Evolutionary conservation across 1,284 basidiomycete genomes (phyloP), one percentile per base, ranked within the genome.

Genomic region (Pseudozyma sp.): DNA sequence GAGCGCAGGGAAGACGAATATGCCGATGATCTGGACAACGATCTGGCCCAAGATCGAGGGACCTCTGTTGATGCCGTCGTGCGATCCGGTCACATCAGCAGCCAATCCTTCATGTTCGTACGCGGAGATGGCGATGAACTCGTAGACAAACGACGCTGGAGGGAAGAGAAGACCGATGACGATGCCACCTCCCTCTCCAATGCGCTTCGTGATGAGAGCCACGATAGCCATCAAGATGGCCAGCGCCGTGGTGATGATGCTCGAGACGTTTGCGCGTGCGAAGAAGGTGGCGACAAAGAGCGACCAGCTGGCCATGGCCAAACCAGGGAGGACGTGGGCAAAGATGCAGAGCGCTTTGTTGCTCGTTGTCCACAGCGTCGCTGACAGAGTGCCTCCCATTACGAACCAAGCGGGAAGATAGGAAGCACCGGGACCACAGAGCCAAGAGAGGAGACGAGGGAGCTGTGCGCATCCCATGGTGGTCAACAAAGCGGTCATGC

Each of bases 121-220:
- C 7, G 90, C 89, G 56, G 88, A 88, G 5, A 92, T 88, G 2
- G 88, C 88, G 47, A 90, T 87, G 29, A 89, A 88, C n/a, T 89
- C 88, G 73, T 92, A 92, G 16, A 92, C 87, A 75, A 91, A 92
- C 82, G 89, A 92, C 11, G 88, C 88, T 0, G 92, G 90, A 0
- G 92, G 92, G 80, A 92, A 92, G 40, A 93, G 83, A 52, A 93
- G 78, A 0, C 90, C 88, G 75, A 91, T 90, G 34, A 92, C 85
- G 56, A 89, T 88, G 7, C 88, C 88, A 2, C 85, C 86, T 2
- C 84, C 87, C 8, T 87, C 88, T 4, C 85, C 82, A 2, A 88
- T 87, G 19, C 78, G 72, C 30, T 85, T 84, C 62, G 90, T 86
- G 0, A 90, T 87, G 39, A 91, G 82, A 0, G 90, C 91, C n/a